phyloP scores from a whole-genome alignment of 2,329 filamentous ascomycete genomes.

The Trichoderma harzianum region DNA sequence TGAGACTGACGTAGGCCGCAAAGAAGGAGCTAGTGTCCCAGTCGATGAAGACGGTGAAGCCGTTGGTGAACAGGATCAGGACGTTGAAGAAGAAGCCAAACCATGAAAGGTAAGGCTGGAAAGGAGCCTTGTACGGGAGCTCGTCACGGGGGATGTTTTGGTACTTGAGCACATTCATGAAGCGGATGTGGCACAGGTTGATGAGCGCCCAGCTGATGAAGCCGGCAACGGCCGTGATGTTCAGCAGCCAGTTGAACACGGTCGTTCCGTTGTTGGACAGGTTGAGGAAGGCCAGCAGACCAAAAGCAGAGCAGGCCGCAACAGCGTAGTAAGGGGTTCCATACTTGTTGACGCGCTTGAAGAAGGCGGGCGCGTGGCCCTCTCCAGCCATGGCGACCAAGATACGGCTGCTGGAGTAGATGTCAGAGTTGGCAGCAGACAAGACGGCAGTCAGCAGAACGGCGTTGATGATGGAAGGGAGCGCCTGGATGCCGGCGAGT shows the following conservation, averaged over 20 bases:
- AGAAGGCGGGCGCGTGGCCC: constrained; percentile 57
- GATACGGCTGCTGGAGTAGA: constrained; percentile 69
- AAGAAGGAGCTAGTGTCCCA: constrained; percentile 63
- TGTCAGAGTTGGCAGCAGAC: constrained; percentile 73
- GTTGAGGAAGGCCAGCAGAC: constrained; percentile 66
- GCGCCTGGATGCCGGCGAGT: constrained; percentile 59
- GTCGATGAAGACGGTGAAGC: constrained; percentile 64
- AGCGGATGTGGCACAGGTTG: constrained; percentile 60
- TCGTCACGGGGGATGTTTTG: constrained; percentile 55
- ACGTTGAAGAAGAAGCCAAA: constrained; percentile 65
- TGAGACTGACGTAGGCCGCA: constrained; percentile 60
- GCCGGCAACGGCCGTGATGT: constrained; percentile 65
- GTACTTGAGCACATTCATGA: constrained; percentile 56
- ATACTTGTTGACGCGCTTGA: constrained; percentile 56
- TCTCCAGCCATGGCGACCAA: constrained; percentile 64
- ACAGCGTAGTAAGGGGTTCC: constrained; percentile 64
- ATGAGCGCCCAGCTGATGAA: constrained; percentile 71
- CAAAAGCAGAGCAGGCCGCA: constrained; percentile 50
- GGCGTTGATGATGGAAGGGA: constrained; percentile 71
- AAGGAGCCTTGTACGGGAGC: constrained; percentile 59
- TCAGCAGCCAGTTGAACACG: constrained; percentile 71
- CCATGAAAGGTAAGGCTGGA: constrained; percentile 62
- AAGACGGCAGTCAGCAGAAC: constrained; percentile 75
- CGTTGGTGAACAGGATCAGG: constrained; percentile 64
- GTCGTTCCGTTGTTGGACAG: constrained; percentile 53